Evolutionary conservation across 176 grass and related monocot genomes (phyloP).

Genomic region (Otatea glauca): DNA sequence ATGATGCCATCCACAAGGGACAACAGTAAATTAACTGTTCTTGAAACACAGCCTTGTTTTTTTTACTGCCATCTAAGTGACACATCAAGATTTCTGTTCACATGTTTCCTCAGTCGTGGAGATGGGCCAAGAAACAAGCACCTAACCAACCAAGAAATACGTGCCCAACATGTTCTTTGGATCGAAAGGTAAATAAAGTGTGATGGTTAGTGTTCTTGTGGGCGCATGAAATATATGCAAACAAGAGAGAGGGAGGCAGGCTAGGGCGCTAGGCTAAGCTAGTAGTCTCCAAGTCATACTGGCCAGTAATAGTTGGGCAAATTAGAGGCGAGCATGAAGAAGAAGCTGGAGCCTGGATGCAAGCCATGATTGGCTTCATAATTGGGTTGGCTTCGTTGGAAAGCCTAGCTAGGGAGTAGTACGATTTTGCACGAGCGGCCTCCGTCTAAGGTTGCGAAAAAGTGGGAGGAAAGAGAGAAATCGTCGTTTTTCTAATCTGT

Average conservation of each 20-base stretch:
- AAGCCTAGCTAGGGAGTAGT: neutral
- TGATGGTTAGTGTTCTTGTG: conserved; percentile 56
- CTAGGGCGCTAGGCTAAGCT: neutral
- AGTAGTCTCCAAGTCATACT: conserved; percentile 2
- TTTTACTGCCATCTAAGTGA: conserved; percentile 5
- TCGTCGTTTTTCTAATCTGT: too few species aligned
- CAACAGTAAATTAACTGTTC: neutral
- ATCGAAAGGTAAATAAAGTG: conserved; percentile 14
- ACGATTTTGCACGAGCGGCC: neutral
- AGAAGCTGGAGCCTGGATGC: neutral
- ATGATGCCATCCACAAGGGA: conserved; percentile 24
- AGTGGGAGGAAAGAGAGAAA: neutral
- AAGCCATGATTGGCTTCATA: conserved; percentile 25
- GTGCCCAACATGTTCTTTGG: conserved; percentile 13
- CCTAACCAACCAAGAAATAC: conserved; percentile 39
- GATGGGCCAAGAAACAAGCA: conserved; percentile 31
- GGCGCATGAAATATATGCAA: conserved; percentile 12
- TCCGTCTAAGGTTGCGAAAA: neutral
- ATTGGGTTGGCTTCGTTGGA: conserved; percentile 10
- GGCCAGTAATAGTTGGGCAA: neutral
- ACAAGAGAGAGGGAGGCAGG: neutral
- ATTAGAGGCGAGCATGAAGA: conserved; percentile 5
- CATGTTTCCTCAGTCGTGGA: neutral
- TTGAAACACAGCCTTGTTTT: neutral
- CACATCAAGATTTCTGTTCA: neutral